A percentile compares a stretch with the other conserved stretches of the same genome.
These are phyloP conservation scores for Moniliophthora roreri DNA, from an alignment of 1,284 basidiomycete species.

Conservation along the genomic window DNA sequence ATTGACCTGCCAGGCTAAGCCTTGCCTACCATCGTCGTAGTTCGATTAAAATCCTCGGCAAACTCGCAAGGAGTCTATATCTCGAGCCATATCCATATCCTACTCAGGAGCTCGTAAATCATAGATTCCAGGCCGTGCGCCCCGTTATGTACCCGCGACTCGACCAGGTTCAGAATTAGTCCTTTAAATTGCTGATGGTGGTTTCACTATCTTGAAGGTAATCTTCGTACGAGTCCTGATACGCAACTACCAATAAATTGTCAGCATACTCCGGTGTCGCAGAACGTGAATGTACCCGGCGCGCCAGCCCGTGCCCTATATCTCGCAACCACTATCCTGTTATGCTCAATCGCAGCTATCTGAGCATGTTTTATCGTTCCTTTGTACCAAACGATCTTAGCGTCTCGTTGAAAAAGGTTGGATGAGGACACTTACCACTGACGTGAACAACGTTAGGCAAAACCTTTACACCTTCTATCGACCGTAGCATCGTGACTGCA, in stretches of 20 bases:
- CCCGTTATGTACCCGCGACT: too few species aligned
- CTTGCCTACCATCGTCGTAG: too few species aligned
- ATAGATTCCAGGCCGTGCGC: too few species aligned
- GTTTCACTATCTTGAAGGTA: slow-evolving; percentile 55
- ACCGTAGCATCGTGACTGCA: slow-evolving; percentile 61
- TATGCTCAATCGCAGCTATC: slow-evolving; percentile 69
- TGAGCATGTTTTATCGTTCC: slow-evolving; percentile 82
- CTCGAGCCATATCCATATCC: too few species aligned
- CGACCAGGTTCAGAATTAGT: too few species aligned
- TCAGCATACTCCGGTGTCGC: neutral
- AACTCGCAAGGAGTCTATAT: too few species aligned
- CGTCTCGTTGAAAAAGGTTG: neutral
- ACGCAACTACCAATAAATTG: slow-evolving; percentile 34
- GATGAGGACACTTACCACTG: slow-evolving; percentile 50
- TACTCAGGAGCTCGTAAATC: too few species aligned
- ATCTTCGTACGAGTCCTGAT: slow-evolving; percentile 58
- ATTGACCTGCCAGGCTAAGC: too few species aligned
- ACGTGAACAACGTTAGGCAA: slow-evolving; percentile 75
- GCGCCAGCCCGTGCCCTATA: slow-evolving; percentile 53
- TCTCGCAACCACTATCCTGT: slow-evolving; percentile 64
- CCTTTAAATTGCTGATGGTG: slow-evolving; percentile 65
- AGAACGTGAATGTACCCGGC: too few species aligned
- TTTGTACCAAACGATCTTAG: slow-evolving; percentile 24
- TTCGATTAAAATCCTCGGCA: too few species aligned
- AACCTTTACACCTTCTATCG: slow-evolving; percentile 54